Conservation (phyloP, 148 eudicot genomes). For the Polygonum aviculare region DNA sequence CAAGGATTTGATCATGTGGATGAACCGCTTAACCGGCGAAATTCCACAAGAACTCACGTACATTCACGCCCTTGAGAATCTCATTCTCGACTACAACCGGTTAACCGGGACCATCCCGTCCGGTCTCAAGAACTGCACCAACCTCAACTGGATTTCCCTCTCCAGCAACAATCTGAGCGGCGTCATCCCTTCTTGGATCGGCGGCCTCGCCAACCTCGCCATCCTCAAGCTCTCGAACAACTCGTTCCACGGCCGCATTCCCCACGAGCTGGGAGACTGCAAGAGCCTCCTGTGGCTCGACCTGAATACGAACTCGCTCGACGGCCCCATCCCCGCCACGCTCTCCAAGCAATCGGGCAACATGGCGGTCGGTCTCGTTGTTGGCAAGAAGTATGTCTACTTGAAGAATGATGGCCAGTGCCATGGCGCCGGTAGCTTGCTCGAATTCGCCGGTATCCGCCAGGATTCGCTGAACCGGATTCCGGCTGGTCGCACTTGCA, state of each 20-base stretch:
- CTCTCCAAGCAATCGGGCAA: slow-evolving; percentile 69
- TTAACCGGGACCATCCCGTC: slow-evolving; percentile 59
- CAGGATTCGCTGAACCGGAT: slow-evolving; percentile 43
- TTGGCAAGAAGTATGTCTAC: slow-evolving; percentile 61
- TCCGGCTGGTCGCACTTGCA: slow-evolving; percentile 50
- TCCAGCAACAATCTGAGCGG: slow-evolving; percentile 66
- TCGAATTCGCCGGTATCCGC: slow-evolving; percentile 76
- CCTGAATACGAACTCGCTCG: slow-evolving; percentile 54
- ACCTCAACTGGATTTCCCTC: slow-evolving; percentile 77
- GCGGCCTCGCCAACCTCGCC: slow-evolving; percentile 46
- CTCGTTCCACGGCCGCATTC: slow-evolving; percentile 56
- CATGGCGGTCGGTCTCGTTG: slow-evolving; percentile 51
- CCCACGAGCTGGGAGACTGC: slow-evolving; percentile 76
- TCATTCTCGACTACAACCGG: slow-evolving; percentile 75
- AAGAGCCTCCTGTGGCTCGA: slow-evolving; percentile 82
- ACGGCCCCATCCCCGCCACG: slow-evolving; percentile 55
- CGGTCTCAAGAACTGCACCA: slow-evolving; percentile 61
- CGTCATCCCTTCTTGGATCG: slow-evolving; percentile 65
- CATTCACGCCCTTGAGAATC: slow-evolving; percentile 51
- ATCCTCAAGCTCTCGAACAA: slow-evolving; percentile 76
- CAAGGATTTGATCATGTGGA: slow-evolving; percentile 84
- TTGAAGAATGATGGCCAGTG: slow-evolving; percentile 74
- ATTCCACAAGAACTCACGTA: slow-evolving; percentile 65
- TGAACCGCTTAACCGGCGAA: slow-evolving; percentile 78
- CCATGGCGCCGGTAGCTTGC: slow-evolving; percentile 83